Conservation (phyloP, 345 rosid species). For the Gossypium herbaceum region DNA sequence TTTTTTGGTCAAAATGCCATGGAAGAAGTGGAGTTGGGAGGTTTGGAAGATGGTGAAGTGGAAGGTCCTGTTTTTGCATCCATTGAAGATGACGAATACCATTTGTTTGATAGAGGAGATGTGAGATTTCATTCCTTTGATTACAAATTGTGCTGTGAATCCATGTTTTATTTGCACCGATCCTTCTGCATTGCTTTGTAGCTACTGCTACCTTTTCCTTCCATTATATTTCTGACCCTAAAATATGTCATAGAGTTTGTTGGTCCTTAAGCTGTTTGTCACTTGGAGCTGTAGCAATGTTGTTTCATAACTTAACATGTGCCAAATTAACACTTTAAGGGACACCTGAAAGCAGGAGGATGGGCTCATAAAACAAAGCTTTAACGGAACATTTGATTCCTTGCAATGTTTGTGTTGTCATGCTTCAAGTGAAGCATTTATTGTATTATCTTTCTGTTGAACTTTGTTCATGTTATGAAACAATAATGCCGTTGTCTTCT, state of each 20-base stretch:
- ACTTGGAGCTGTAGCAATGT: neutral
- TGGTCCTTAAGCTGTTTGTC: neutral
- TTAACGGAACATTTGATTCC: neutral
- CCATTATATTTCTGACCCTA: neutral
- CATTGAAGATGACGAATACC: slow-evolving; percentile 76
- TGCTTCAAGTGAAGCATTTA: neutral
- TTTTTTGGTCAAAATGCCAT: slow-evolving; percentile 18
- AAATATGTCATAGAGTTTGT: neutral
- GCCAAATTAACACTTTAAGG: neutral
- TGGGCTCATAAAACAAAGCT: neutral
- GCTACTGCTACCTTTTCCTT: neutral
- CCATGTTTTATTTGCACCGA: no score
- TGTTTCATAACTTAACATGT: neutral
- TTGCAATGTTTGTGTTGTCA: neutral
- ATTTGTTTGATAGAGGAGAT: slow-evolving; percentile 72
- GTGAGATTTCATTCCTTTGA: slow-evolving; percentile 28
- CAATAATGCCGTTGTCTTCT: neutral
- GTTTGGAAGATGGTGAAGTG: slow-evolving; percentile 48
- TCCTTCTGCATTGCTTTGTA: neutral
- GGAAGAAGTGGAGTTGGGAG: slow-evolving; percentile 43
- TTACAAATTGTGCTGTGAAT: neutral
- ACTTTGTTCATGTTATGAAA: neutral
- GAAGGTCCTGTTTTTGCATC: slow-evolving; percentile 44
- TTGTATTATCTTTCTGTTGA: neutral
- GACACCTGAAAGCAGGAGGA: neutral